Percentiles rank a stretch among this genome's conserved stretches.
phyloP scores from a whole-genome alignment of 1,139 yeast species.

The Suhomyces bribrorum region DNA sequence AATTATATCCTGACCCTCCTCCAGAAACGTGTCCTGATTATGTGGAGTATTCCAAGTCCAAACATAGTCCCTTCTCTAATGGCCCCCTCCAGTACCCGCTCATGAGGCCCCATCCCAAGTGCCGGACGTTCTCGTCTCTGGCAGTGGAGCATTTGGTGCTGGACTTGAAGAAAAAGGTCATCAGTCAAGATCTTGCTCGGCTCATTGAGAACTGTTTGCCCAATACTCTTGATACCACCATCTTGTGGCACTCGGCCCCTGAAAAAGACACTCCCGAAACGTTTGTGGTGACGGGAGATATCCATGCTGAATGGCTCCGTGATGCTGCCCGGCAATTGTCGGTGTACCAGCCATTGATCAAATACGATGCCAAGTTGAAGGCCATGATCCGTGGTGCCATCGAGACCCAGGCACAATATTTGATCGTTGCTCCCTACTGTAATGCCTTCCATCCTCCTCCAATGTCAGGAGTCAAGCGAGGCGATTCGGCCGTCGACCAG shows the following conservation, averaged over 20 bases:
- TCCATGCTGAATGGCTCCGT: slow-evolving; percentile 87
- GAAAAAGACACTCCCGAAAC: slow-evolving; percentile 27
- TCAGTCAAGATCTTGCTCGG: slow-evolving; percentile 68
- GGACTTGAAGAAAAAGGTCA: slow-evolving; percentile 52
- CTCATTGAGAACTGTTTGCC: slow-evolving; percentile 83
- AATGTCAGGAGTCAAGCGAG: slow-evolving; percentile 53
- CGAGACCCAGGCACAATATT: slow-evolving; percentile 69
- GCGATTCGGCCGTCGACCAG: slow-evolving; percentile 58
- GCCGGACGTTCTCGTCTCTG: slow-evolving; percentile 69
- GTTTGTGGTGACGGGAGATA: slow-evolving; percentile 87
- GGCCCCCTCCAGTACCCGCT: slow-evolving; percentile 59
- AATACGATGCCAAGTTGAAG: slow-evolving; percentile 50
- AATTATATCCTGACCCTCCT: neutral
- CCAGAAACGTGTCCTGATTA: slow-evolving; percentile 47
- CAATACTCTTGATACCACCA: slow-evolving; percentile 85
- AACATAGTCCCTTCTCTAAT: slow-evolving; percentile 51
- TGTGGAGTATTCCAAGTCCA: slow-evolving; percentile 38
- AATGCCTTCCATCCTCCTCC: slow-evolving; percentile 90
- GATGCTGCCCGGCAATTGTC: slow-evolving; percentile 85
- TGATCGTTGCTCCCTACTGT: slow-evolving; percentile 71
- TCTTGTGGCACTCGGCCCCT: slow-evolving; percentile 69
- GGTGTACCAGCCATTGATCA: slow-evolving; percentile 66
- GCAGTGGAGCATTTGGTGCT: slow-evolving; percentile 64
- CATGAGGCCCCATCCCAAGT: slow-evolving; percentile 71
- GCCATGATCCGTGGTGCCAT: slow-evolving; percentile 74